Conservation (phyloP, 2,329 filamentous ascomycete species). For the Fusarium xyrophilum region DNA sequence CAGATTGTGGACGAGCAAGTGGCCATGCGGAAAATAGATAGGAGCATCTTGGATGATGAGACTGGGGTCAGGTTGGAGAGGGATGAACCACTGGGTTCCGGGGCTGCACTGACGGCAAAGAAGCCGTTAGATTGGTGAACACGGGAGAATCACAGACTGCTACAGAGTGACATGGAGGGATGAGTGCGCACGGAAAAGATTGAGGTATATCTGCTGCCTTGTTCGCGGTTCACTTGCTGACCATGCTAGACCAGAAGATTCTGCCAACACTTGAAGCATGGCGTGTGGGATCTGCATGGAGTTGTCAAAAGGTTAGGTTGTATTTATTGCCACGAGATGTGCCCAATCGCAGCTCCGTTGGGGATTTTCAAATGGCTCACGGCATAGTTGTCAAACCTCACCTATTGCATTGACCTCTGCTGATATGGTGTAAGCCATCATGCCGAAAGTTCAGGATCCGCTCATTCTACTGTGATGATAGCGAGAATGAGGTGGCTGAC, state of each 20-base stretch:
- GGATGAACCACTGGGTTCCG: slow-evolving; percentile 41
- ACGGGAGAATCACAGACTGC: not conserved
- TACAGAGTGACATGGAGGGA: not conserved
- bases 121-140: slow-evolving; percentile 51
- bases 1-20: slow-evolving; percentile 44
- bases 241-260: not conserved
- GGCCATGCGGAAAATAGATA: slow-evolving; percentile 46
- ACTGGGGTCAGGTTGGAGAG: slow-evolving; percentile 40
- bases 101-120: slow-evolving; percentile 37
- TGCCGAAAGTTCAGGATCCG: not conserved
- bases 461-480: not conserved
- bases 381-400: not conserved
- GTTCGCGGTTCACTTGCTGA: not conserved
- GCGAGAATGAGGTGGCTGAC: not conserved
- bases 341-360: not conserved
- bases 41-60: slow-evolving; percentile 46
- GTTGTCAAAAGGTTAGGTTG: not conserved
- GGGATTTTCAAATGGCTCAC: not conserved
- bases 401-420: not conserved
- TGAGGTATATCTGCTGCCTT: slow-evolving; percentile 1
- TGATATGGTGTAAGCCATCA: not conserved
- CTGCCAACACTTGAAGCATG: too few species aligned
- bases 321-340: not conserved
- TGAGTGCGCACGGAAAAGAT: not conserved
- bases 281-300: not conserved